These are phyloP conservation scores for Taxillus chinensis DNA, from an alignment of 164 flowering plant genomes.

Conservation along the genomic window DNA sequence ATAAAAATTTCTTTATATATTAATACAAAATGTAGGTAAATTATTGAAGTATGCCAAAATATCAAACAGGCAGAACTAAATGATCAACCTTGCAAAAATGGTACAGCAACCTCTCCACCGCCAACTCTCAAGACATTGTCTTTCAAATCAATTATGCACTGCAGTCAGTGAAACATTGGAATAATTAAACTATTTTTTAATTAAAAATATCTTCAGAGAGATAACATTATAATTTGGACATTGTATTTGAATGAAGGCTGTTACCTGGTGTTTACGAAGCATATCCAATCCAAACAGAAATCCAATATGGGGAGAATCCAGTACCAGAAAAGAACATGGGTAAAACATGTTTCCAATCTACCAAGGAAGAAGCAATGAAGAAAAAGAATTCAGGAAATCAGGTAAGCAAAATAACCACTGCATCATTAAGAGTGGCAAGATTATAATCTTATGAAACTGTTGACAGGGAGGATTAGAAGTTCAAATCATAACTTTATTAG, in stretches of 20 bases:
- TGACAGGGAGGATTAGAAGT: no score
- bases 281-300: slow-evolving; percentile 97
- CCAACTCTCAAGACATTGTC: slow-evolving; percentile 93
- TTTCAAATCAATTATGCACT: slow-evolving; percentile 93
- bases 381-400: neutral
- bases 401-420: neutral
- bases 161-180: slow-evolving; percentile 16
- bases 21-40: neutral
- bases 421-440: no score
- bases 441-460: no score
- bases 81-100: slow-evolving; percentile 75
- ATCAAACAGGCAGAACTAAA: neutral
- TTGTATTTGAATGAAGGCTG: neutral
- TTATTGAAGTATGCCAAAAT: no score
- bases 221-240: neutral
- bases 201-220: neutral
- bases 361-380: slow-evolving; percentile 2
- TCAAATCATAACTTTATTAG: no score
- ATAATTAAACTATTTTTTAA: neutral
- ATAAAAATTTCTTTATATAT: neutral
- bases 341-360: slow-evolving; percentile 87
- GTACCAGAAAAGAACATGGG: slow-evolving; percentile 84
- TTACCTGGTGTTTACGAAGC: slow-evolving; percentile 97
- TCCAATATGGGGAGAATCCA: slow-evolving; percentile 94
- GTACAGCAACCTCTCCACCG: slow-evolving; percentile 95